Conservation (phyloP, 345 rosid species). For the Schrenkiella parvula region DNA sequence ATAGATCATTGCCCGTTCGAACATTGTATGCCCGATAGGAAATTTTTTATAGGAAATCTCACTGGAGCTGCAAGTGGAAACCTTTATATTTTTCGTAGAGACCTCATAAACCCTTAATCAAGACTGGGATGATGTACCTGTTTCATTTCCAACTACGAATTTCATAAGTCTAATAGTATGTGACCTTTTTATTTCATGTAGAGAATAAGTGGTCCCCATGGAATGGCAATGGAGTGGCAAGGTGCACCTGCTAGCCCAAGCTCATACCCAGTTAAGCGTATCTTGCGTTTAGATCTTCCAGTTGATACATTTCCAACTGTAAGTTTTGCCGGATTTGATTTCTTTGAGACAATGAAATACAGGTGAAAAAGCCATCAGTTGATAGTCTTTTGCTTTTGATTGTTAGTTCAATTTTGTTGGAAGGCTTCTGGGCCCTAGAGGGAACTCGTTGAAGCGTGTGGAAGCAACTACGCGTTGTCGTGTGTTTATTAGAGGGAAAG, state of each 20-base stretch:
- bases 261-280: conserved; percentile 86
- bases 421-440: conserved; percentile 95
- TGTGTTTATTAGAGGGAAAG: conserved; percentile 94
- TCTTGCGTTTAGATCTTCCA: conserved; percentile 97
- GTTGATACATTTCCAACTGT: conserved; percentile 57
- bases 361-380: not conserved
- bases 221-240: conserved; percentile 99
- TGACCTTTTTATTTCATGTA: conserved; percentile 27
- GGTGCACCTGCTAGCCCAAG: conserved; percentile 96
- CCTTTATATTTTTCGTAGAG: not conserved
- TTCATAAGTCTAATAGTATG: not conserved
- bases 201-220: conserved; percentile 84
- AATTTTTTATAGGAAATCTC: not conserved
- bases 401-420: conserved; percentile 96
- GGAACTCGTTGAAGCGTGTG: conserved; percentile 96
- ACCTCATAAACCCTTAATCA: not conserved
- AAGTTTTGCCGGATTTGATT: conserved; percentile 5
- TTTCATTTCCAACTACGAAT: not conserved
- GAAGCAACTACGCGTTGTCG: conserved; percentile 99
- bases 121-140: not conserved
- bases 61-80: not conserved
- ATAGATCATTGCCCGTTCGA: not conserved
- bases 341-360: not conserved
- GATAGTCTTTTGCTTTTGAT: not conserved
- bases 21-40: not conserved